Evolutionary conservation across 768 basidiomycete species (phyloP).

Genomic region (Fibroporia radiculosa): DNA sequence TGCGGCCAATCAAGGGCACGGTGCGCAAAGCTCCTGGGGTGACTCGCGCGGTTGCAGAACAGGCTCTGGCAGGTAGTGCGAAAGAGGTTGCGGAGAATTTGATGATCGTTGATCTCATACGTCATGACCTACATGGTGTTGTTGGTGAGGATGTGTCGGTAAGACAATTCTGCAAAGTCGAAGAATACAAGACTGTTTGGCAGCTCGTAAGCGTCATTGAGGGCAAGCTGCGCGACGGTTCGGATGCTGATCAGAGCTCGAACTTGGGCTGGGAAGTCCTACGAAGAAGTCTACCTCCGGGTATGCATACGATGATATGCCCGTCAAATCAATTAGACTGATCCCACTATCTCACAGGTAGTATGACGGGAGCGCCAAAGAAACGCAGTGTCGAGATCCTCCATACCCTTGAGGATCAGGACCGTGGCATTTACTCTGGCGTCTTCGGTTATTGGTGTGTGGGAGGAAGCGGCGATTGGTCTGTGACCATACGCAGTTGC

Average conservation of each 20-base stretch:
- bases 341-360: conserved; percentile 40
- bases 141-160: conserved; percentile 79
- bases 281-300: conserved; percentile 76
- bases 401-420: conserved; percentile 63
- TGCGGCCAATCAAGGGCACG: conserved; percentile 95
- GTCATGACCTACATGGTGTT: conserved; percentile 82
- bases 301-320: conserved; percentile 29
- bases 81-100: conserved; percentile 97
- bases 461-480: conserved; percentile 86
- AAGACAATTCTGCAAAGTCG: conserved; percentile 78
- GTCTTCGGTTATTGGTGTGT: conserved; percentile 91
- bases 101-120: conserved; percentile 97
- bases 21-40: conserved; percentile 61
- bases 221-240: conserved; percentile 45
- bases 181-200: conserved; percentile 93
- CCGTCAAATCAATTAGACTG: conserved; percentile 2
- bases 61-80: conserved; percentile 51
- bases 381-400: conserved; percentile 89
- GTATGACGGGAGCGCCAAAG: conserved; percentile 98
- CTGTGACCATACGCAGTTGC: conserved; percentile 89
- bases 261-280: conserved; percentile 76
- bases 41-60: conserved; percentile 57
- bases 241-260: conserved; percentile 35
- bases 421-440: conserved; percentile 83
- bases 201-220: conserved; percentile 93